A percentile compares a stretch with the other conserved stretches of the same genome.
Conservation (phyloP, 2,329 filamentous ascomycete genomes). For the Colletotrichum gigasporum region DNA sequence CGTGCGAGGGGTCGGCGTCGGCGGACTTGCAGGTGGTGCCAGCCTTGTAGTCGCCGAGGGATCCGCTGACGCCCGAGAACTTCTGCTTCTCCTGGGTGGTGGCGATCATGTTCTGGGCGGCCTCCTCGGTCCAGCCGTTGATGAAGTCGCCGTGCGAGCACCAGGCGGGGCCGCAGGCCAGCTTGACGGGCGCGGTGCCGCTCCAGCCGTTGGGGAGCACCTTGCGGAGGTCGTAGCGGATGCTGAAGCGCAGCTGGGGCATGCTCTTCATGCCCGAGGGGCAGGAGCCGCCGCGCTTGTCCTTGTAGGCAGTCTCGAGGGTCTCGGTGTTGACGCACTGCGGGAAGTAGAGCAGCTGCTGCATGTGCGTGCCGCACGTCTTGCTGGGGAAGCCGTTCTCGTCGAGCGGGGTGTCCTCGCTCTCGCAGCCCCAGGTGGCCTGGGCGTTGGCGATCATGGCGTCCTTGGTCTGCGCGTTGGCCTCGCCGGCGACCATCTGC, state of each 20-base stretch:
- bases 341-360: slow-evolving; percentile 57
- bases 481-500: slow-evolving; percentile 50
- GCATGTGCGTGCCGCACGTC: slow-evolving; percentile 65
- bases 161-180: slow-evolving; percentile 51
- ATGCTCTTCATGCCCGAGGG: slow-evolving; percentile 54
- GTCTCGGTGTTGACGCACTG: slow-evolving; percentile 37
- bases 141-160: slow-evolving; percentile 59
- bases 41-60: slow-evolving; percentile 41
- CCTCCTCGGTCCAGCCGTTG: slow-evolving; percentile 56
- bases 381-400: slow-evolving; percentile 78
- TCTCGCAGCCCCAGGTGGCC: slow-evolving; percentile 43
- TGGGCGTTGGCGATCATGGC: slow-evolving; percentile 34
- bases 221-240: slow-evolving; percentile 56
- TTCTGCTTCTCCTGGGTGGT: slow-evolving; percentile 46
- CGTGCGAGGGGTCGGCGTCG: slow-evolving; percentile 51
- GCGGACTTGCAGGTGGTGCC: slow-evolving; percentile 41
- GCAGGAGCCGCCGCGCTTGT: slow-evolving; percentile 45
- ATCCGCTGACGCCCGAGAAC: slow-evolving; percentile 47
- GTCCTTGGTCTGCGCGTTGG: slow-evolving; percentile 52
- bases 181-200: slow-evolving; percentile 52
- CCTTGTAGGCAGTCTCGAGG: slow-evolving; percentile 39
- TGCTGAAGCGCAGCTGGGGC: slow-evolving; percentile 56
- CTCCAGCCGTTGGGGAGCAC: slow-evolving; percentile 54
- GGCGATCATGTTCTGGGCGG: slow-evolving; percentile 50
- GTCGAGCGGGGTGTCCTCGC: slow-evolving; percentile 41